Conservation (phyloP, 192 early-diverging fungal genomes). For the Umbelopsis sp. region DNA sequence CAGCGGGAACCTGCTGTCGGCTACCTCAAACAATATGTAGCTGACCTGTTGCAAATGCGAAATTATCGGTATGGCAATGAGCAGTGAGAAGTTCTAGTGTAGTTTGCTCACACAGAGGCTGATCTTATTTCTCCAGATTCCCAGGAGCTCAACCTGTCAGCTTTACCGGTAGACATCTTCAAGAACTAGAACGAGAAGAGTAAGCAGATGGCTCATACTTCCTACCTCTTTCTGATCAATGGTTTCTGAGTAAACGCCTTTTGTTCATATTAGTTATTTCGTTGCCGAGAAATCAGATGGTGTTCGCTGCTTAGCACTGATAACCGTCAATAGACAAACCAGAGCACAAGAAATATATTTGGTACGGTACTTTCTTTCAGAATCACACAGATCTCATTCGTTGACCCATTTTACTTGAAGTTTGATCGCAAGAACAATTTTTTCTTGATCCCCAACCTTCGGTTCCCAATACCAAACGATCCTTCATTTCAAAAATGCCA, state of each 20-base stretch:
- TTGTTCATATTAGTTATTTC: constrained; percentile 55
- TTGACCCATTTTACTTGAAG: constrained; percentile 31
- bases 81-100: background rate
- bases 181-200: constrained; percentile 61
- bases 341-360: constrained; percentile 55
- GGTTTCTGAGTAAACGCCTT: background rate
- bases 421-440: constrained; percentile 91
- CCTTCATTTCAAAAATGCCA: constrained; percentile 50
- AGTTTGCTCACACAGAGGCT: background rate
- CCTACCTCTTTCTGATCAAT: background rate
- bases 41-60: constrained; percentile 27
- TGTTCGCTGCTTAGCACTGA: constrained; percentile 58
- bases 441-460: constrained; percentile 57
- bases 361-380: constrained; percentile 35
- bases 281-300: constrained; percentile 89
- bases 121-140: constrained; percentile 38
- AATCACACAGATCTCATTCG: background rate
- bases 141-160: constrained; percentile 71
- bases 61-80: constrained; percentile 28
- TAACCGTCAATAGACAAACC: constrained; percentile 43
- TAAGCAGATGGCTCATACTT: constrained; percentile 28
- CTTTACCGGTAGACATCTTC: constrained; percentile 52
- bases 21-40: constrained; percentile 33
- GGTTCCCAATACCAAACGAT: constrained; percentile 64
- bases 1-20: constrained; percentile 11